phyloP scores from a whole-genome alignment of 257 asterid species.

The Solanum chiquidenum region DNA sequence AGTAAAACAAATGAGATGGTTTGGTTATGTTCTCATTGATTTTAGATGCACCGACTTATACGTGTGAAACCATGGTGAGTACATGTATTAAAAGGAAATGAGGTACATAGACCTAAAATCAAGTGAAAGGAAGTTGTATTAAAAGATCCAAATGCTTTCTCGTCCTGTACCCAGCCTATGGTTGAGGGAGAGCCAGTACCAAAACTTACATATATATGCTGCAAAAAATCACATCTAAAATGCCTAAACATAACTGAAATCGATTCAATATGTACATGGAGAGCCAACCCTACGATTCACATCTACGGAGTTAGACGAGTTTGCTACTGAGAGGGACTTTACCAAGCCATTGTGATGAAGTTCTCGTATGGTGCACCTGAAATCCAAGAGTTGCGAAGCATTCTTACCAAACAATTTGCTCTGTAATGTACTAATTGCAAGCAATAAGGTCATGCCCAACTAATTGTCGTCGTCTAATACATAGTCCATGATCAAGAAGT shows the following conservation, averaged over 20 bases:
- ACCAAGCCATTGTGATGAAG: background rate
- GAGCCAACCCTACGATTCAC: background rate
- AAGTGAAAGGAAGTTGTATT: background rate
- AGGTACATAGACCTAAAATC: background rate
- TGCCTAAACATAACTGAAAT: background rate
- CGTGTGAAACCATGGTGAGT: background rate
- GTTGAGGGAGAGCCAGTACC: background rate
- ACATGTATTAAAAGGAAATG: background rate
- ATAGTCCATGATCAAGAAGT: background rate
- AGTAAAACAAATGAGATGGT: background rate
- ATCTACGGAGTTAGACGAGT: background rate
- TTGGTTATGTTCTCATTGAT: background rate
- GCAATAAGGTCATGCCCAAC: background rate
- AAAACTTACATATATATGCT: background rate
- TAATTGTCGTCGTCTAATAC: background rate
- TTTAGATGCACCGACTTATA: background rate
- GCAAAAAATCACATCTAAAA: background rate
- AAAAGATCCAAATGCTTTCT: too few species aligned
- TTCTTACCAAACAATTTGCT: too few species aligned
- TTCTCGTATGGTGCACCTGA: too few species aligned
- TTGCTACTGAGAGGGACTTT: background rate
- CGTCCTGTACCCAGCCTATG: background rate
- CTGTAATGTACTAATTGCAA: background rate
- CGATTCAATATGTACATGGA: too few species aligned
- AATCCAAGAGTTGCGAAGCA: too few species aligned